These are phyloP conservation scores for Leptographium radiaticola DNA, from an alignment of 2,329 filamentous ascomycete species.

Conservation along the genomic window DNA sequence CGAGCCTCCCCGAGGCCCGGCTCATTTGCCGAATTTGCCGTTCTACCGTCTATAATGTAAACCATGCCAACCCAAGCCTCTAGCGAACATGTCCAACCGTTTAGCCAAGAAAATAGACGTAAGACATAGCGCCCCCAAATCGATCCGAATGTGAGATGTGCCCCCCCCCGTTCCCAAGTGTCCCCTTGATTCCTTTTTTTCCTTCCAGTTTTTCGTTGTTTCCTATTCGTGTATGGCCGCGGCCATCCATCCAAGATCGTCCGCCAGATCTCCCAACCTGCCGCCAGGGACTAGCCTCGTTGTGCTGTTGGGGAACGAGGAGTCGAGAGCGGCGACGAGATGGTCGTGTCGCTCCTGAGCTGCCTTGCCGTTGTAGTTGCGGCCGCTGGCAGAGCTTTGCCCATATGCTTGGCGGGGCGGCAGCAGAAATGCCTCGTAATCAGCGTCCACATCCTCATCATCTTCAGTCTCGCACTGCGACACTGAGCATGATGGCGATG, in stretches of 20 bases:
- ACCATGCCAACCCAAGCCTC: neutral
- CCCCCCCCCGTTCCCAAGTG: too few relatives aligned
- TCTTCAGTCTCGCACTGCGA: conserved; percentile 1
- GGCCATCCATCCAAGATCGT: conserved; percentile 39
- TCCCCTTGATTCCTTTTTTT: neutral
- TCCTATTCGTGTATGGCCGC: conserved; percentile 26
- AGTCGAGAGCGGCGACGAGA: conserved; percentile 11
- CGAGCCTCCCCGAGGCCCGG: neutral
- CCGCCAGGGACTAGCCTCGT: conserved; percentile 18
- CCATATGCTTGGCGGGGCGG: neutral
- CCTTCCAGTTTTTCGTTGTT: neutral
- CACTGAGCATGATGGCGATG: neutral
- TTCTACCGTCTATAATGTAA: neutral
- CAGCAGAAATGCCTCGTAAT: neutral
- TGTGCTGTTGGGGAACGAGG: conserved; percentile 1
- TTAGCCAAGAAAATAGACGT: too few relatives aligned
- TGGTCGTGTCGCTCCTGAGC: conserved; percentile 14
- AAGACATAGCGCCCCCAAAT: too few relatives aligned
- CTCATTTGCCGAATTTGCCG: neutral
- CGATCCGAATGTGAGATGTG: too few relatives aligned
- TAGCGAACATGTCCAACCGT: too few relatives aligned
- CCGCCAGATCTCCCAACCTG: conserved; percentile 19
- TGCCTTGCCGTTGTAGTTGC: conserved; percentile 5
- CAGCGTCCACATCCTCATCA: neutral
- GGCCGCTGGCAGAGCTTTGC: neutral